phyloP scores from a whole-genome alignment of 371 early-diverging fungal genomes.

The Lichtheimia ramosa region DNA sequence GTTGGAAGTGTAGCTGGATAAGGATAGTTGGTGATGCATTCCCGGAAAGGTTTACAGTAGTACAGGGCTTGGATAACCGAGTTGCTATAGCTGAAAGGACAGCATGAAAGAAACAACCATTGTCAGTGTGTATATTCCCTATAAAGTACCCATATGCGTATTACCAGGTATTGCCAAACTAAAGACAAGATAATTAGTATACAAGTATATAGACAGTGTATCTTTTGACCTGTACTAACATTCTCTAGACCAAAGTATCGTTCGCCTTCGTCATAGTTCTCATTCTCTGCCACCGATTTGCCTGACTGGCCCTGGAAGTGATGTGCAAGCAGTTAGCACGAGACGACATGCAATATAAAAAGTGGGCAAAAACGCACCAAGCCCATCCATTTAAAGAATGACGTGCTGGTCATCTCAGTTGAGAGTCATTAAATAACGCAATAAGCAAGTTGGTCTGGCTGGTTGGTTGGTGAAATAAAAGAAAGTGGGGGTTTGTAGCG shows the following conservation, averaged over 20 bases:
- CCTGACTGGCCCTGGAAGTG: constrained; percentile 42
- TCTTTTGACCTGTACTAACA: constrained; percentile 50
- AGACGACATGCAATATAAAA: constrained; percentile 14
- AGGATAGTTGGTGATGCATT: constrained; percentile 81
- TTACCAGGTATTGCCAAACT: constrained; percentile 94
- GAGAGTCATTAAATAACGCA: constrained; percentile 14
- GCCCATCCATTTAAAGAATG: constrained; percentile 88
- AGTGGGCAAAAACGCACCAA: constrained; percentile 44
- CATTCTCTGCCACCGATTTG: constrained; percentile 36
- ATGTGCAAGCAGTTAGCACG: constrained; percentile 1
- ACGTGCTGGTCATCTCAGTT: constrained; percentile 55
- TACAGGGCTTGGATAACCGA: constrained; percentile 95
- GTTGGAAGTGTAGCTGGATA: constrained; percentile 24
- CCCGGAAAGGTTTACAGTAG: constrained; percentile 93
- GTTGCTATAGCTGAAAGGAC: constrained; percentile 81
- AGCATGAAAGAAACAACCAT: not conserved
- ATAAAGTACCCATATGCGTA: not conserved
- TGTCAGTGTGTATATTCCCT: not conserved
- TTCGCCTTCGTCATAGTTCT: constrained; percentile 56
- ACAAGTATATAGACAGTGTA: not conserved
- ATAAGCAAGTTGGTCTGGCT: too few species aligned
- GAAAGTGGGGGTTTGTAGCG: too few species aligned
- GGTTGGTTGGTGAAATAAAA: too few species aligned
- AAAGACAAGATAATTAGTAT: constrained; percentile 6
- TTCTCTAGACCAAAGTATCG: constrained; percentile 90